Base-by-base conservation (phyloP, 176 grass and related monocot genomes). In the Alopecurus myosuroides region DNA sequence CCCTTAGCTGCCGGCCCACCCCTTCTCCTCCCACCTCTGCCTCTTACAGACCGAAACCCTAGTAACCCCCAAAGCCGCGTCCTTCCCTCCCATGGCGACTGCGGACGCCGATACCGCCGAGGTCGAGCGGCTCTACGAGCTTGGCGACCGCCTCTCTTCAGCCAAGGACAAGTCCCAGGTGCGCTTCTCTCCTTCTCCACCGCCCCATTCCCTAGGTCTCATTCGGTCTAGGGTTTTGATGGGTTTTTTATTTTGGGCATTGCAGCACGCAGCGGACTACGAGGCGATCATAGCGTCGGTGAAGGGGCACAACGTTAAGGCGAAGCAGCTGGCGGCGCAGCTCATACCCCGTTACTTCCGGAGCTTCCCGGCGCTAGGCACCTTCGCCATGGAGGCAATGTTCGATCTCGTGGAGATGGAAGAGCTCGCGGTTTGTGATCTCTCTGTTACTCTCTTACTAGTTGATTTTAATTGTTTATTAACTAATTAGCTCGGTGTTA, bases 331-430 rank as follows among this genome's bases (percentile, higher is more conserved):
- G 39, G 97, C 94, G 3, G 97, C 97, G 23, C 97, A 99, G 86
- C 93, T 99, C 39, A 99, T 99, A 41, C 97, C 97, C 28, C 88
- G 97, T 77, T 99, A 94, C 85, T 97, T 99, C 81, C 88, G 86
- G 64, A 90, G 87, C 84, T 99, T 99, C 81, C 97, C 94, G 6
- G 70, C 70, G 51, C 88, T 97, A 4, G 90, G 84, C 11, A 77
- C 76, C 14, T 55, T 91, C 49, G 97, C 97, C 81, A 88, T 94
- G 86, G 89, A 85, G 18, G 94, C 97, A 49, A 94, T 94, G 88
- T 99, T 99, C 75, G 97, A 99, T 88, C 90, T 99, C 35, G 85
- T 99, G 61, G 97, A 97, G 70, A 94, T 97, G 84, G 91, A 99
- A 64, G 97, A 99, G 78, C 94, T 99, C 29, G 86, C 86, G 94